Evolutionary conservation across 768 basidiomycete species (phyloP).

Genomic region (Crepidotus variabilis): DNA sequence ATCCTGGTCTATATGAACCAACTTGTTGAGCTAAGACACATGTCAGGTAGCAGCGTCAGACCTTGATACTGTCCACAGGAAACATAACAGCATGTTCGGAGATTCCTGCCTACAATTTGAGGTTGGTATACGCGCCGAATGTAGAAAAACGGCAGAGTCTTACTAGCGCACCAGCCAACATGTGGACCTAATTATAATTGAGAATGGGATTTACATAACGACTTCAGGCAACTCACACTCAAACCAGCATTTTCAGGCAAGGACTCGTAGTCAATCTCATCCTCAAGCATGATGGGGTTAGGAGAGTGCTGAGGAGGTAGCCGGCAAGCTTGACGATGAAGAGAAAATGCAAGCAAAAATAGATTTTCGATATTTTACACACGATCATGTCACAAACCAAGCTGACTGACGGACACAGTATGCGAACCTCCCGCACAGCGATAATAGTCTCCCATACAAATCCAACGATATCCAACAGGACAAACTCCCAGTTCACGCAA

Average conservation of each 20-base stretch:
- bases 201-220: slow-evolving; percentile 11
- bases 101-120: slow-evolving; percentile 78
- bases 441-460: slow-evolving; percentile 17
- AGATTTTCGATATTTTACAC: not conserved
- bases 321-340: not conserved
- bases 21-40: slow-evolving; percentile 4
- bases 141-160: slow-evolving; percentile 28
- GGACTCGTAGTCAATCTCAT: slow-evolving; percentile 47
- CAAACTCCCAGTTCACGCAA: slow-evolving; percentile 46
- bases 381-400: slow-evolving; percentile 9
- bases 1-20: slow-evolving; percentile 79
- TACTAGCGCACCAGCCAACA: slow-evolving; percentile 95
- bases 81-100: slow-evolving; percentile 99
- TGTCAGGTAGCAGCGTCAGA: slow-evolving; percentile 29
- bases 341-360: not conserved
- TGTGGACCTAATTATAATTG: slow-evolving; percentile 66
- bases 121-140: slow-evolving; percentile 3
- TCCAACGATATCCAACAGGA: slow-evolving; percentile 21
- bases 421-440: slow-evolving; percentile 24
- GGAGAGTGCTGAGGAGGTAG: slow-evolving; percentile 1
- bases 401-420: slow-evolving; percentile 14
- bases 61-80: slow-evolving; percentile 98
- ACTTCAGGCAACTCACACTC: slow-evolving; percentile 42
- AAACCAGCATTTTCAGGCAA: slow-evolving; percentile 75
- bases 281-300: slow-evolving; percentile 12